Percentiles rank a stretch among this genome's conserved stretches.
These are phyloP conservation scores for Amylostereum chailletii DNA, from an alignment of 1,284 basidiomycete genomes.

Conservation along the genomic window DNA sequence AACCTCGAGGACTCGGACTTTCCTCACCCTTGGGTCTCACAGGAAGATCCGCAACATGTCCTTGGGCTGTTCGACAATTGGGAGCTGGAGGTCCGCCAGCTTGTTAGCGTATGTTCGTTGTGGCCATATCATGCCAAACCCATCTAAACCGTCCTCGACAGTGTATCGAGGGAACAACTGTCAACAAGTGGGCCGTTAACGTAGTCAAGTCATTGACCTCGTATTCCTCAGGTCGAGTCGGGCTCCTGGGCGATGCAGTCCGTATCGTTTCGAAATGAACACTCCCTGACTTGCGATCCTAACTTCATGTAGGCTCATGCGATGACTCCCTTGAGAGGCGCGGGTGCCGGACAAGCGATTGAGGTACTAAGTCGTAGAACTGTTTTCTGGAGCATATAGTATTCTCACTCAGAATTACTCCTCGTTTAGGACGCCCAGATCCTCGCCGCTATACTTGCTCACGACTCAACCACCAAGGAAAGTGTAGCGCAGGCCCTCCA, in stretches of 20 bases:
- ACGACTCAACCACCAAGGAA: slow-evolving; percentile 24
- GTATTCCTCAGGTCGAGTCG: slow-evolving; percentile 31
- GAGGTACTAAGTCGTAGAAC: slow-evolving; percentile 27
- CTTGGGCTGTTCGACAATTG: slow-evolving; percentile 25
- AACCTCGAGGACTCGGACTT: slow-evolving; percentile 26
- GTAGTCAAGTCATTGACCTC: slow-evolving; percentile 29
- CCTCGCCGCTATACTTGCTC: slow-evolving; percentile 34
- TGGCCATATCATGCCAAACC: slow-evolving; percentile 12
- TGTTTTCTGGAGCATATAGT: background rate
- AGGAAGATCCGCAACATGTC: slow-evolving; percentile 20
- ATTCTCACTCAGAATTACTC: background rate
- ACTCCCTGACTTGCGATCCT: background rate
- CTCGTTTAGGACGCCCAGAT: slow-evolving; percentile 26
- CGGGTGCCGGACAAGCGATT: slow-evolving; percentile 47
- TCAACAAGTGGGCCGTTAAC: slow-evolving; percentile 43
- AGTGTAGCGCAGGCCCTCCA: slow-evolving; percentile 27
- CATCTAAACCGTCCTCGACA: slow-evolving; percentile 11
- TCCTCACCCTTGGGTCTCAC: slow-evolving; percentile 25
- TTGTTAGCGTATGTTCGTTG: slow-evolving; percentile 27
- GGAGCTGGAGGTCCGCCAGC: slow-evolving; percentile 30
- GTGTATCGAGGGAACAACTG: slow-evolving; percentile 23
- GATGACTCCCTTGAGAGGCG: slow-evolving; percentile 45
- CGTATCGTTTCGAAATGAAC: slow-evolving; percentile 7
- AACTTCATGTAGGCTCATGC: slow-evolving; percentile 33
- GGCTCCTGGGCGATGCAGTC: slow-evolving; percentile 43